Evolutionary conservation across 495 filamentous ascomycete genomes (phyloP), one percentile per base, ranked within the genome.

Genomic region (Neurospora sp.): DNA sequence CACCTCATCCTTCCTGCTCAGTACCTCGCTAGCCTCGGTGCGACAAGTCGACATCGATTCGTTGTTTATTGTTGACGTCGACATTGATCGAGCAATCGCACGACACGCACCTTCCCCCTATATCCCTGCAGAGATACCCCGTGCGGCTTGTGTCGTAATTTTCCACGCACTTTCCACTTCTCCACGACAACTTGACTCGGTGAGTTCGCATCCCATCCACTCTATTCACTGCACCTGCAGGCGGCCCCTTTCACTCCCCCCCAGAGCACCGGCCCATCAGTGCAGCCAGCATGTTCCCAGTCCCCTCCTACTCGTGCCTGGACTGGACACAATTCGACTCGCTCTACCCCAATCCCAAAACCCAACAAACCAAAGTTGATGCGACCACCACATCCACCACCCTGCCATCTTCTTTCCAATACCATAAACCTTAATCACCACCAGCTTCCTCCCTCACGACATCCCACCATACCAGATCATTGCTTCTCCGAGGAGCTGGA

Each of bases 81-180:
- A 34, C 13, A 66, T 36, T 66, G 54, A 66, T 66, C 28, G 54
- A 66, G 31, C 54, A 66, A 66, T 66, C 54, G 54, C 54, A 34
- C 54, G 24, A 66, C 54, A 66, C 54, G 13, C 24, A 62, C 54
- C 24, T 72, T 40, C 39, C 45, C 48, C 36, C 36, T 69, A 72
- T 36, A 72, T 74, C 78, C 78, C 76, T 75, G 76, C 75, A 45
- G 73, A 78, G 73, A 71, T 72, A 71, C 73, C 72, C 71, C 69
- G 38, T 70, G 75, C 59, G 36, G 45, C 54, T 69, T 71, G 54
- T 54, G 31, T 71, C 71, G 54, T 39, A 70, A 36, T 70, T 72
- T 34, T 71, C 21, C 39, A 71, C 21, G 15, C 21, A 34, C 40
- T 71, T 42, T 37, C 39, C 17, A 48, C 70, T 42, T 54, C 70